Conservation (phyloP, 768 basidiomycete genomes). For the Lepiota venenata region DNA sequence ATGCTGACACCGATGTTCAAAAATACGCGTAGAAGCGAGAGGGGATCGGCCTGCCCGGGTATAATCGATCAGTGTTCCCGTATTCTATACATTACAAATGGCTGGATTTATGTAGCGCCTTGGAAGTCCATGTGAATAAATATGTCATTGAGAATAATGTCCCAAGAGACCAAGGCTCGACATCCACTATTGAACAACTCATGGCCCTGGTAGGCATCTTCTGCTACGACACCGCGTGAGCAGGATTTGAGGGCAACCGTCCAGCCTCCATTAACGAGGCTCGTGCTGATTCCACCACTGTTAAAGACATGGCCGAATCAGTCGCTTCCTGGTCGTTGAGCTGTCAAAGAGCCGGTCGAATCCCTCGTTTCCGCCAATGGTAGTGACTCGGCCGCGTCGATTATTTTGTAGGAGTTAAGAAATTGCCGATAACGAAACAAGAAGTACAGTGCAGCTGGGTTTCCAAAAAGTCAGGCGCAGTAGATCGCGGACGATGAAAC, state of each 20-base stretch:
- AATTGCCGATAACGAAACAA: slow-evolving; percentile 1
- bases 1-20: too few relatives aligned
- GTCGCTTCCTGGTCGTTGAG: not conserved
- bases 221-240: not conserved
- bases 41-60: too few relatives aligned
- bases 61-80: too few relatives aligned
- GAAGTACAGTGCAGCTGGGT: slow-evolving; percentile 1
- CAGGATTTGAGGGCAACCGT: too few relatives aligned
- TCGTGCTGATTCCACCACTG: too few relatives aligned
- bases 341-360: not conserved
- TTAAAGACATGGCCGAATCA: not conserved
- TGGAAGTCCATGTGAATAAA: too few relatives aligned
- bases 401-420: not conserved
- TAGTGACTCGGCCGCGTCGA: not conserved
- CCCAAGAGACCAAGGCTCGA: too few relatives aligned
- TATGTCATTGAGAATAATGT: too few relatives aligned
- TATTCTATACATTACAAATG: too few relatives aligned
- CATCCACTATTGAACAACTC: too few relatives aligned
- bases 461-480: not conserved
- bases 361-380: not conserved
- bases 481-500: not conserved
- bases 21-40: too few relatives aligned
- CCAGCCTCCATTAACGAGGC: not conserved
- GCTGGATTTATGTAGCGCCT: too few relatives aligned
- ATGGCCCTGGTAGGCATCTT: not conserved